These are phyloP conservation scores for Persicaria tinctoria DNA, from an alignment of 148 eudicot species.

Conservation along the genomic window DNA sequence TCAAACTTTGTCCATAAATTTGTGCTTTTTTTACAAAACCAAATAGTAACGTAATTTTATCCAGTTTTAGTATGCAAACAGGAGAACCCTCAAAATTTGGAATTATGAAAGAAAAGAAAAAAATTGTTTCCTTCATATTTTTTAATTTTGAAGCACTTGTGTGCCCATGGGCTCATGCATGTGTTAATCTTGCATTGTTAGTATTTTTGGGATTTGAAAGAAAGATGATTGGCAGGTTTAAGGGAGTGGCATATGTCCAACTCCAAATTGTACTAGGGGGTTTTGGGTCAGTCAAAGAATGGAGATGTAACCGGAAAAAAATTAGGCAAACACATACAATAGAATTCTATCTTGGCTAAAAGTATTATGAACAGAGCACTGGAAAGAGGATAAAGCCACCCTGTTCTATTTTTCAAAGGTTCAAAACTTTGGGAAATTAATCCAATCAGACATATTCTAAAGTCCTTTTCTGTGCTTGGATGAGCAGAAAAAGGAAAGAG, in stretches of 20 bases:
- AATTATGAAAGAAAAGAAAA: neutral
- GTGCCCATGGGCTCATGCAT: neutral
- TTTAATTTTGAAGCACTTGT: neutral
- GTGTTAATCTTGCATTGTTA: neutral
- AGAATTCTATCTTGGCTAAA: neutral
- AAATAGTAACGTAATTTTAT: neutral
- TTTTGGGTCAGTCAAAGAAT: neutral
- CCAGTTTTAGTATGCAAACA: neutral
- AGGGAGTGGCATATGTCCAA: neutral
- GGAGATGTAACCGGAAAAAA: neutral
- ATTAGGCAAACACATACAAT: neutral
- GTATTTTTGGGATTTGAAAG: neutral
- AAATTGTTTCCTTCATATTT: neutral
- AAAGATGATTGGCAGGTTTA: neutral
- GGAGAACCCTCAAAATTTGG: neutral
- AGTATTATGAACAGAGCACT: neutral
- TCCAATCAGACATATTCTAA: too few relatives aligned
- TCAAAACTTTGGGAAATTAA: neutral
- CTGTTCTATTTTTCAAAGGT: neutral
- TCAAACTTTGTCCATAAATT: constrained; percentile 13
- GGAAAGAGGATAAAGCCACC: neutral
- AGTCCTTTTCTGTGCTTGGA: too few relatives aligned
- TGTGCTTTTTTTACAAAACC: neutral
- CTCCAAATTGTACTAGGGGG: neutral
- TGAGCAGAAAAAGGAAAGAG: too few relatives aligned